These are phyloP conservation scores for Fragosphaeria purpurea DNA, from an alignment of 2,329 filamentous ascomycete genomes.

Conservation along the genomic window DNA sequence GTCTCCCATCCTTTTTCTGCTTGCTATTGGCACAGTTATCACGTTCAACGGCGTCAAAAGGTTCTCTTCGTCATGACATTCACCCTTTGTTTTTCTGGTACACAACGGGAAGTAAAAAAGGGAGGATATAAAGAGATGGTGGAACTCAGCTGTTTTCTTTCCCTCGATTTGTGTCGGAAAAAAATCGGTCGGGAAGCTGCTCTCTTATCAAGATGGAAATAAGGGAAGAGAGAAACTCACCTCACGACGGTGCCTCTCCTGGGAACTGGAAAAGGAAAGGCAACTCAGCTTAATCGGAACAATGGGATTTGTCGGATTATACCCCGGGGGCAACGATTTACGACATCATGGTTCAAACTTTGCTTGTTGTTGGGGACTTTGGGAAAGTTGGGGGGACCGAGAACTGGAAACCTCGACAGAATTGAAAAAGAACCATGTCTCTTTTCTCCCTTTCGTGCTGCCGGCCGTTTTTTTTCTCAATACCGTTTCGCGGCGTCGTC, in stretches of 20 bases:
- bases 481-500: no score
- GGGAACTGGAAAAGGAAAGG: slow-evolving; percentile 2
- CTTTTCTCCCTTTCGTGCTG: neutral
- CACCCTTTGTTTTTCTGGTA: slow-evolving; percentile 18
- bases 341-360: slow-evolving; percentile 11
- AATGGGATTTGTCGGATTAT: slow-evolving; percentile 13
- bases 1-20: neutral
- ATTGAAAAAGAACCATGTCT: neutral
- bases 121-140: slow-evolving; percentile 6
- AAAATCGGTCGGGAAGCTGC: neutral
- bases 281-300: slow-evolving; percentile 8
- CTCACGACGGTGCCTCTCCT: slow-evolving; percentile 2
- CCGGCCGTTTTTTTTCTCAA: no score
- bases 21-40: slow-evolving; percentile 9
- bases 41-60: slow-evolving; percentile 18
- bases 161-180: slow-evolving; percentile 4
- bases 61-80: slow-evolving; percentile 16
- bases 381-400: neutral
- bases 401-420: neutral
- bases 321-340: slow-evolving; percentile 14
- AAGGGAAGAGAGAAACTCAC: slow-evolving; percentile 7
- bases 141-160: slow-evolving; percentile 7
- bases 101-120: slow-evolving; percentile 14
- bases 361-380: slow-evolving; percentile 8
- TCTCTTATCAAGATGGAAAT: slow-evolving; percentile 2